Conservation (phyloP, 164 flowering plant genomes). For the Vitis cinerea region DNA sequence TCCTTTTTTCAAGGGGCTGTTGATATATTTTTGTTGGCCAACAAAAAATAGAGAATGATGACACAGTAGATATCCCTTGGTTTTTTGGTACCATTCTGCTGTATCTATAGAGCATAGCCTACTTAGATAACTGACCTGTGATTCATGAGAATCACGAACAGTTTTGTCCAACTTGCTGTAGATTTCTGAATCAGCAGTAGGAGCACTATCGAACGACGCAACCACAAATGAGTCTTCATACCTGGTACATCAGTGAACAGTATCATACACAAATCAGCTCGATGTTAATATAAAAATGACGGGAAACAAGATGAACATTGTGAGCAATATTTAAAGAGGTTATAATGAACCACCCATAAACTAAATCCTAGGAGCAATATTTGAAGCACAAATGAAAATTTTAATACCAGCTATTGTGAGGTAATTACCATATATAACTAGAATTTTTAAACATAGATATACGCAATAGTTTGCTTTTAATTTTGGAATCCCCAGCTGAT, state of each 20-base stretch:
- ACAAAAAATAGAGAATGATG: not conserved
- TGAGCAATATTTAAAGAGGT: not conserved
- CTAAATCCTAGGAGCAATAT: not conserved
- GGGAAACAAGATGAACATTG: not conserved
- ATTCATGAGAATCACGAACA: constrained; percentile 70
- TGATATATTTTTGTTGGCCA: too few relatives aligned
- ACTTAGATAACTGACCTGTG: constrained; percentile 46
- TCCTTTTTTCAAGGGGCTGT: too few relatives aligned
- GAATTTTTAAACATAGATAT: too few relatives aligned
- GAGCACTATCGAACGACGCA: constrained; percentile 79
- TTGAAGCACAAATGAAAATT: not conserved
- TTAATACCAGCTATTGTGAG: too few relatives aligned
- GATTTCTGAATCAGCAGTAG: constrained; percentile 85
- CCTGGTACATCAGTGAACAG: constrained; percentile 40
- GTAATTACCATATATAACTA: too few relatives aligned
- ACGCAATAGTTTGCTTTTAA: too few relatives aligned
- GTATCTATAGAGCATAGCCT: not conserved
- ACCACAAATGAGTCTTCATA: constrained; percentile 70
- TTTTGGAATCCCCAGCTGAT: too few relatives aligned
- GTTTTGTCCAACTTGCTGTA: constrained; percentile 61
- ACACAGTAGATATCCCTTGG: too few relatives aligned
- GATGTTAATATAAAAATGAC: not conserved
- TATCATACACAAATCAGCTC: not conserved
- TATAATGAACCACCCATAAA: not conserved
- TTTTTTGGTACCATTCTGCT: not conserved